Evolutionary conservation across 352 stramenopile species (phyloP).

Genomic region (Stephanocyclus meneghinianus): DNA sequence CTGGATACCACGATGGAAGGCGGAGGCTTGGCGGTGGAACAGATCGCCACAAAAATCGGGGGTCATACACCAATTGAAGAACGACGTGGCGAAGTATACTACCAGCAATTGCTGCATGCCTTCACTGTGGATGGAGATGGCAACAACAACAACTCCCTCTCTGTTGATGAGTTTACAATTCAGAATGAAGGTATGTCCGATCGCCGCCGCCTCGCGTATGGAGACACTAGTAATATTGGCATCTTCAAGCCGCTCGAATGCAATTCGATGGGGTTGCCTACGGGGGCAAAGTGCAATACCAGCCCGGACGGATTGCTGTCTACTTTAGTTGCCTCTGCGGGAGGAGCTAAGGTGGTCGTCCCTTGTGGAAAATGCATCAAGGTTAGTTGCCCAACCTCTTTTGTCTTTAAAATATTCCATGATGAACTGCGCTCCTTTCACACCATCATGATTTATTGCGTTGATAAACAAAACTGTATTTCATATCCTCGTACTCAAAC

Average conservation of each 20-base stretch:
- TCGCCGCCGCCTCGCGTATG: neutral
- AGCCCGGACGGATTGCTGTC: slow-evolving; percentile 13
- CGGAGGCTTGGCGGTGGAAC: neutral
- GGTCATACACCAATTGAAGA: slow-evolving; percentile 5
- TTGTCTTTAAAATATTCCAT: too few species aligned
- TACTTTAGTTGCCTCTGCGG: slow-evolving; percentile 7
- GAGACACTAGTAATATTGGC: neutral
- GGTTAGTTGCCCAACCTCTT: neutral
- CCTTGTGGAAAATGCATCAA: slow-evolving; percentile 44
- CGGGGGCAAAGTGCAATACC: slow-evolving; percentile 4
- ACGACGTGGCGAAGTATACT: neutral
- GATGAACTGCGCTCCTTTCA: too few species aligned
- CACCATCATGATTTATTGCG: too few species aligned
- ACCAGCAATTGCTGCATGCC: neutral
- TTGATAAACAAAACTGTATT: too few species aligned
- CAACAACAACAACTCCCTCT: neutral
- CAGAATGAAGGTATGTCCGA: neutral
- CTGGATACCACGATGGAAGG: slow-evolving; percentile 7
- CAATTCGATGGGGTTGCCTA: slow-evolving; percentile 8
- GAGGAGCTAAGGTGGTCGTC: slow-evolving; percentile 15
- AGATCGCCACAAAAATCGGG: neutral
- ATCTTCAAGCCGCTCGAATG: slow-evolving; percentile 8
- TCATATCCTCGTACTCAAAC: too few species aligned
- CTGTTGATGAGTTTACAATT: neutral
- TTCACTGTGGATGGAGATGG: neutral